Percentiles rank a stretch among this genome's conserved stretches.
Evolutionary conservation across 257 asterid genomes (phyloP).

Genomic region (Handroanthus guayacan): DNA sequence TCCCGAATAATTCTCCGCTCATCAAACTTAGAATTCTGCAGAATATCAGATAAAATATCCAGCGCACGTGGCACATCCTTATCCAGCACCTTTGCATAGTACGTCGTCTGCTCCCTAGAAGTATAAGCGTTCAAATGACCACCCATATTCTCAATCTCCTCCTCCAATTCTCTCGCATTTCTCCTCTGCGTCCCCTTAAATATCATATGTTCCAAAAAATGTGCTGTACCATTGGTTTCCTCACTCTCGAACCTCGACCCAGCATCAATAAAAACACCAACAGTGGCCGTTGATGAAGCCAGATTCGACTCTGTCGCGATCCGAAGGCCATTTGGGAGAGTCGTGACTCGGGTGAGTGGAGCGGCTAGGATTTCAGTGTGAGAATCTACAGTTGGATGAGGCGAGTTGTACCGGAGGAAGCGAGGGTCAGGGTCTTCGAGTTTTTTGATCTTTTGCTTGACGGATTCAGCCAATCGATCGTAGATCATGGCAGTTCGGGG

Average conservation of each 20-base stretch:
- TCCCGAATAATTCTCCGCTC: conserved; percentile 71
- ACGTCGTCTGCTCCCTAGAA: conserved; percentile 92
- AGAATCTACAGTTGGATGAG: conserved; percentile 62
- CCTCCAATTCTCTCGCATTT: conserved; percentile 73
- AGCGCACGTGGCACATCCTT: conserved; percentile 69
- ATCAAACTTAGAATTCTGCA: conserved; percentile 83
- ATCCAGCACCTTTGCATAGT: conserved; percentile 81
- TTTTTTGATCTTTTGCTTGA: conserved; percentile 60
- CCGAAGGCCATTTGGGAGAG: conserved; percentile 86
- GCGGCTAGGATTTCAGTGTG: conserved; percentile 74
- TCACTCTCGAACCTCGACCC: conserved; percentile 93
- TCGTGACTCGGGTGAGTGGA: conserved; percentile 80
- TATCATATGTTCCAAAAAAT: conserved; percentile 95
- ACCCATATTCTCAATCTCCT: conserved; percentile 97
- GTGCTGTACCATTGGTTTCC: conserved; percentile 87
- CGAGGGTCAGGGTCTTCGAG: conserved; percentile 77
- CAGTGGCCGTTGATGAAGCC: conserved; percentile 73
- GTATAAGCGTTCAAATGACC: conserved; percentile 97
- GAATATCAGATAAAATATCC: conserved; percentile 81
- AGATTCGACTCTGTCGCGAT: conserved; percentile 88
- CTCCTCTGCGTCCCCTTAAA: conserved; percentile 91
- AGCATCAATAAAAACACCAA: conserved; percentile 93
- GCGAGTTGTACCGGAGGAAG: conserved; percentile 73
- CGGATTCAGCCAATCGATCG: conserved; percentile 81
- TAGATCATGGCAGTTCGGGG: conserved; percentile 80